Evolutionary conservation across 2,329 filamentous ascomycete species (phyloP), one percentile per base, ranked within the genome.

Genomic region (Scedosporium boydii): DNA sequence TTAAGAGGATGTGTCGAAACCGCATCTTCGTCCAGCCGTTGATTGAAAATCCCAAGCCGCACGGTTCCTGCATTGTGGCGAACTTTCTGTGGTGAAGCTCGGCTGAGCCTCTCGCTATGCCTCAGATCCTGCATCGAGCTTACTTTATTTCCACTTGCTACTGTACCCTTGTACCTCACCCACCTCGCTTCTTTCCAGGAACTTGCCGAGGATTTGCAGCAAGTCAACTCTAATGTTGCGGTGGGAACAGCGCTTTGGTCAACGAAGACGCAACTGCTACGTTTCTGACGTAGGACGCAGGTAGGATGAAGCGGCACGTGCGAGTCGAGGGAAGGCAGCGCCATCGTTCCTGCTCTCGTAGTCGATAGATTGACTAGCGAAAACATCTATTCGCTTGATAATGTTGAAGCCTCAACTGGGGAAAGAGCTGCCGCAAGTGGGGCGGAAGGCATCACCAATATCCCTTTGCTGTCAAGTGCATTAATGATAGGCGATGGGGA

Each of bases 31-130:
- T 12, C 21, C n/a, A 53, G 48, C 48, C 48, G 48, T 53, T 21
- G n/a, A 12, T 53, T 12, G 48, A n/a, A 58, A 41, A 38, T 38
- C 16, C 58, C 7, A 42, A 60, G n/a, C 58, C 48, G 58, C 26
- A 21, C 18, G 26, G 58, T 53, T 60, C 58, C 58, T 60, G 44
- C 58, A 60, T 60, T 48, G 26, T 26, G 46, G 44, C 41, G 44
- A 21, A 42, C 34, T 34, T 34, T 34, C 23, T 51, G 42, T 34
- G 46, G 16, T 53, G n/a, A 26, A 53, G 48, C 48, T 21, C 21
- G 48, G 48, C 21, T 53, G 42, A 48, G 58, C 16, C 41, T 48
- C 42, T 48, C 55, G 42, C 58, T 27, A 60, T n/a, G 58, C 58
- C 44, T 60, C 58, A 60, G 58, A 34, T 38, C 26, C 58, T 53